Conservation (phyloP, 2,329 filamentous ascomycete genomes). For the Dendrostoma leiphaemia region DNA sequence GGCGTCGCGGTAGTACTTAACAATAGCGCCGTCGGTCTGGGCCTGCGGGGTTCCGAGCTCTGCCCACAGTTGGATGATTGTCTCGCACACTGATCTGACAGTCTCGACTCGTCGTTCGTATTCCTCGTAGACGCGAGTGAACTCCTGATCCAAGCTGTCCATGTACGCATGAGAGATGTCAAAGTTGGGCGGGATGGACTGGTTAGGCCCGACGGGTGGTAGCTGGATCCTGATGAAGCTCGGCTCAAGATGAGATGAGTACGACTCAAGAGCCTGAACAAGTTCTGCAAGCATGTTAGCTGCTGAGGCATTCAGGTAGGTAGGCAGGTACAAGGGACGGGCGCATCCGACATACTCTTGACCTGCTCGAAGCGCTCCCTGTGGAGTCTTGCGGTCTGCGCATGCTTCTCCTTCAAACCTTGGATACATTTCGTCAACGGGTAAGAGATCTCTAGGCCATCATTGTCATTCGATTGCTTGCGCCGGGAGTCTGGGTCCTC, state of each 20-base stretch:
- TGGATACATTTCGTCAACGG: constrained; percentile 80
- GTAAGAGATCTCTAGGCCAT: constrained; percentile 74
- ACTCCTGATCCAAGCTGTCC: constrained; percentile 82
- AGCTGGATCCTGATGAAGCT: constrained; percentile 83
- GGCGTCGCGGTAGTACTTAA: constrained; percentile 84
- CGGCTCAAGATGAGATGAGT: constrained; percentile 90
- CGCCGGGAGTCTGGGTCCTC: constrained; percentile 69
- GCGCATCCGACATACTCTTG: constrained; percentile 63
- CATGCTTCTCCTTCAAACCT: constrained; percentile 80
- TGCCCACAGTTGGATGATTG: constrained; percentile 92
- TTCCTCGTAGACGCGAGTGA: constrained; percentile 93
- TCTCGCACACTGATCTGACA: constrained; percentile 73
- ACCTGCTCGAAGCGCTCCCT: constrained; percentile 93
- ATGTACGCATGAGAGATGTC: constrained; percentile 92
- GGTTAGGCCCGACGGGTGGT: constrained; percentile 76
- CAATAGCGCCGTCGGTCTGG: constrained; percentile 83
- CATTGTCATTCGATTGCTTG: constrained; percentile 53
- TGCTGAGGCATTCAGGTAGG: constrained; percentile 15
- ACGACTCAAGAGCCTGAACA: constrained; percentile 89
- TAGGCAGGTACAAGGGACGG: background rate
- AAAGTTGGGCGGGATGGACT: constrained; percentile 77
- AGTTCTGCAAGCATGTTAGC: constrained; percentile 62
- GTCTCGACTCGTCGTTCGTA: constrained; percentile 79
- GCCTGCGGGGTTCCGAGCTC: constrained; percentile 92
- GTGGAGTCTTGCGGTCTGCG: constrained; percentile 76